Evolutionary conservation across 257 asterid genomes (phyloP).

Genomic region (Solanum sejunctum): DNA sequence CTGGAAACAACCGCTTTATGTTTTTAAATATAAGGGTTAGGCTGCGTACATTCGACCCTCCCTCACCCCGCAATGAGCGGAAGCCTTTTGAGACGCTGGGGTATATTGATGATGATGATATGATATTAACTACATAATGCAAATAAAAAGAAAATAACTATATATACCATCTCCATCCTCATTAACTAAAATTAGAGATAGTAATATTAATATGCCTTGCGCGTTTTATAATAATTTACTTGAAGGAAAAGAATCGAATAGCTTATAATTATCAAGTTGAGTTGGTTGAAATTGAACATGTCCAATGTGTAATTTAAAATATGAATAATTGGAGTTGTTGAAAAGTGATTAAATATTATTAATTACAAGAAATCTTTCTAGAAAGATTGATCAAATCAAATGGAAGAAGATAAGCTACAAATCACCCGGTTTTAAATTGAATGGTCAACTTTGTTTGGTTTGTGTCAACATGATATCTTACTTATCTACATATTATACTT

Average conservation of each 20-base stretch:
- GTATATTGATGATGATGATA: too few species aligned
- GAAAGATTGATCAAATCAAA: not conserved
- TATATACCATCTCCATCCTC: too few species aligned
- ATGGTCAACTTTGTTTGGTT: not conserved
- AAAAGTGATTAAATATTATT: not conserved
- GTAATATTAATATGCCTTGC: too few species aligned
- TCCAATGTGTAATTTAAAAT: not conserved
- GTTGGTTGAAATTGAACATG: not conserved
- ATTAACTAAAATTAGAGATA: too few species aligned
- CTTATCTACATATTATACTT: not conserved
- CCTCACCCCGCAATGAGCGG: too few species aligned
- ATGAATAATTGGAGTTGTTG: not conserved
- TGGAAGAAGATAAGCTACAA: not conserved
- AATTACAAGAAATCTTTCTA: not conserved
- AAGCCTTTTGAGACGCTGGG: too few species aligned
- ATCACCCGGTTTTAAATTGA: not conserved
- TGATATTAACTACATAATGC: not conserved
- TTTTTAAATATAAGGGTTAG: too few species aligned
- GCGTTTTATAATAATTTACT: not conserved
- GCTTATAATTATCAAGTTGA: not conserved
- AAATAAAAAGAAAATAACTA: not conserved
- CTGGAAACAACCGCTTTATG: too few species aligned
- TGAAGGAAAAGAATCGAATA: not conserved
- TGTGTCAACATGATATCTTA: not conserved
- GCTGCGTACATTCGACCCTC: too few species aligned